A percentile compares a stretch with the other conserved stretches of the same genome.
These are phyloP conservation scores for Phytophthora palmivora DNA, from an alignment of 352 stramenopile species.

Conservation along the genomic window DNA sequence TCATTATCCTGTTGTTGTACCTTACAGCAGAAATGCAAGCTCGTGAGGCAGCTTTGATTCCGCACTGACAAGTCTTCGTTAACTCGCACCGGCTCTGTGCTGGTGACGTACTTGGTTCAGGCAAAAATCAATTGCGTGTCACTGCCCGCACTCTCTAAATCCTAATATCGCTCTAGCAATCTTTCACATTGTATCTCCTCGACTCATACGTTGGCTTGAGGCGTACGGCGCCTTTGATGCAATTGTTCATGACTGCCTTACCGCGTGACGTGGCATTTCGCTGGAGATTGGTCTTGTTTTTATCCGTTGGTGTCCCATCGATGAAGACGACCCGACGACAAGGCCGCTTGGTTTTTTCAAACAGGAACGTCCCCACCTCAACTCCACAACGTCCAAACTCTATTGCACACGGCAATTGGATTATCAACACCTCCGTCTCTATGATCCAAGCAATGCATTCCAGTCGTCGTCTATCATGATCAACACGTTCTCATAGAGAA, in stretches of 20 bases:
- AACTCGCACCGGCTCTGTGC: conserved; percentile 6
- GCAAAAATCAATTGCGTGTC: conserved; percentile 3
- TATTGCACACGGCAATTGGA: conserved; percentile 2
- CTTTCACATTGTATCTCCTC: too few species aligned
- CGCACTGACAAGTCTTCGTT: neutral
- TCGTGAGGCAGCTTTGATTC: too few species aligned
- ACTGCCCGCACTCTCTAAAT: neutral
- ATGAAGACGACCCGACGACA: conserved; percentile 9
- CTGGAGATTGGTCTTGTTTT: conserved; percentile 20
- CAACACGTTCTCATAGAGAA: conserved; percentile 2
- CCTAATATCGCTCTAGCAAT: too few species aligned
- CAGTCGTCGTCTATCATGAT: too few species aligned
- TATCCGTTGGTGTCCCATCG: conserved; percentile 24
- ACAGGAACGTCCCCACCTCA: conserved; percentile 9
- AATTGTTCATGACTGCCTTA: neutral
- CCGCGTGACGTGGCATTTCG: conserved; percentile 14
- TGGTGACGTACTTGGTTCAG: conserved; percentile 15
- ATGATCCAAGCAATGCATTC: too few species aligned
- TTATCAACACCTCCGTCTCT: neutral
- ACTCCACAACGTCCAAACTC: conserved; percentile 5
- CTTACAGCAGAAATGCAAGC: too few species aligned
- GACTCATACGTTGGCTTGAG: too few species aligned
- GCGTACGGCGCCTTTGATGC: too few species aligned
- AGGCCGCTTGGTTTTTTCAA: conserved; percentile 5
- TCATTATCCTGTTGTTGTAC: too few species aligned